A percentile compares a stretch with the other conserved stretches of the same genome.
phyloP scores from a whole-genome alignment of 495 filamentous ascomycete species.

The Hypoxylon cercidicola region DNA sequence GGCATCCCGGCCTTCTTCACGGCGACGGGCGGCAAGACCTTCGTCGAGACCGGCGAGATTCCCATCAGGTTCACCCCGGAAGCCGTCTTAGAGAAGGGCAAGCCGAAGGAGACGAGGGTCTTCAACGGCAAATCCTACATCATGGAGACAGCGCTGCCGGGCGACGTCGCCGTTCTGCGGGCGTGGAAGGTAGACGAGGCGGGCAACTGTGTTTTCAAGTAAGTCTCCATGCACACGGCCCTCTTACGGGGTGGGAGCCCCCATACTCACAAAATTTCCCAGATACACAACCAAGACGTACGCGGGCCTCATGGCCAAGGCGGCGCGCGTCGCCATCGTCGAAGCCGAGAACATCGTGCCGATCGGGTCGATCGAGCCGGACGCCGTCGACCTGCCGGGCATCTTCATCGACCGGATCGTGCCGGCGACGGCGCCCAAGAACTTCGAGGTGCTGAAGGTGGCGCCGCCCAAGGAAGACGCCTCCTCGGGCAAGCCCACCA shows the following conservation, averaged over 20 bases:
- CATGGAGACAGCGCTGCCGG: constrained; percentile 71
- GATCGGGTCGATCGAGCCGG: constrained; percentile 66
- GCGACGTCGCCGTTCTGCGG: constrained; percentile 70
- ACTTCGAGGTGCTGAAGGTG: constrained; percentile 65
- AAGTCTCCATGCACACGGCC: too few species aligned
- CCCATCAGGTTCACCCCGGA: constrained; percentile 63
- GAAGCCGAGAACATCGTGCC: constrained; percentile 76
- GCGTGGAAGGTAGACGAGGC: constrained; percentile 72
- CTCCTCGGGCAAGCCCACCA: constrained; percentile 26
- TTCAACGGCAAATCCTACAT: constrained; percentile 68
- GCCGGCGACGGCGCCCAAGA: constrained; percentile 62
- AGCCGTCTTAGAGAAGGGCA: constrained; percentile 64
- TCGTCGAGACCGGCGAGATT: constrained; percentile 70
- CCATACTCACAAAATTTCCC: not conserved
- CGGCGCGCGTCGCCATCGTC: constrained; percentile 70
- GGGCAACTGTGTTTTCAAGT: constrained; percentile 72
- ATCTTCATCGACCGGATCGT: constrained; percentile 74
- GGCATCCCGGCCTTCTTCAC: constrained; percentile 76
- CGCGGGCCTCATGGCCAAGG: constrained; percentile 69
- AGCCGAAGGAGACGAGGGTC: constrained; percentile 65
- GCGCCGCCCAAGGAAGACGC: constrained; percentile 32
- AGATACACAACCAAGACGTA: constrained; percentile 71
- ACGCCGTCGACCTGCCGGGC: constrained; percentile 68
- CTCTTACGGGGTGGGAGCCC: too few species aligned
- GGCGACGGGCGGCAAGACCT: constrained; percentile 68